A percentile compares a stretch with the other conserved stretches of the same genome.
Evolutionary conservation across 2,329 filamentous ascomycete genomes (phyloP).

Genomic region (Kalaharituber pfeilii): DNA sequence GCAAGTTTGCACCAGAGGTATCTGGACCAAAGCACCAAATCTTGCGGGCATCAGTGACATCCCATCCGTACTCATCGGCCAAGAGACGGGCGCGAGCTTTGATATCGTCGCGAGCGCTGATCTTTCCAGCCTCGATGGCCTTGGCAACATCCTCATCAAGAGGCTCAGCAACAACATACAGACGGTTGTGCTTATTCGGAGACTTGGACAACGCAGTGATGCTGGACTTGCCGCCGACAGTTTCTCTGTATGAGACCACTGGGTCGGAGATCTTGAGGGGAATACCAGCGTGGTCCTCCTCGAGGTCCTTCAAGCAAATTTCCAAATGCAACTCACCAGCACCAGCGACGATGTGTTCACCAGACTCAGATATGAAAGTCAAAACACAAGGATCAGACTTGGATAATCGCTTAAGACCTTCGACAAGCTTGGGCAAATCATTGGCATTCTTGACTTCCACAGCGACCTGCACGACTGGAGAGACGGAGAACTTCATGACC

Average conservation of each 20-base stretch:
- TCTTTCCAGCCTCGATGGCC: slow-evolving; percentile 83
- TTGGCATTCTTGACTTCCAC: slow-evolving; percentile 99
- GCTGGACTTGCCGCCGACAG: slow-evolving; percentile 64
- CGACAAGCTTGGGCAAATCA: slow-evolving; percentile 98
- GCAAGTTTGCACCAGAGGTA: slow-evolving; percentile 91
- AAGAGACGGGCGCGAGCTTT: slow-evolving; percentile 93
- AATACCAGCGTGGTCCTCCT: slow-evolving; percentile 98
- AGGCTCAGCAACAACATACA: slow-evolving; percentile 86
- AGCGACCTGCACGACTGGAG: slow-evolving; percentile 93
- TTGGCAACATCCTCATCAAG: slow-evolving; percentile 78
- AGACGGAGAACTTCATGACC: slow-evolving; percentile 99
- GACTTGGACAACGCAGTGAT: slow-evolving; percentile 98
- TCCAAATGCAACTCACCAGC: slow-evolving; percentile 98
- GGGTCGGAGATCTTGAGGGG: slow-evolving; percentile 95
- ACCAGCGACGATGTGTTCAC: slow-evolving; percentile 98
- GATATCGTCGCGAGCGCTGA: slow-evolving; percentile 92
- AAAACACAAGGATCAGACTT: slow-evolving; percentile 99
- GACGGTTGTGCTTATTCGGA: slow-evolving; percentile 99
- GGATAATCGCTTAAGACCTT: slow-evolving; percentile 99
- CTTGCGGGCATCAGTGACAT: slow-evolving; percentile 99
- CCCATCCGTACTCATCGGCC: slow-evolving; percentile 95
- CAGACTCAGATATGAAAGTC: slow-evolving; percentile 72
- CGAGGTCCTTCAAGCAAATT: slow-evolving; percentile 99
- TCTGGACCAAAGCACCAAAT: slow-evolving; percentile 99
- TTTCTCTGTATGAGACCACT: slow-evolving; percentile 97